These are phyloP conservation scores for Metschnikowia dekortorum DNA, from an alignment of 805 yeast genomes.

Conservation along the genomic window DNA sequence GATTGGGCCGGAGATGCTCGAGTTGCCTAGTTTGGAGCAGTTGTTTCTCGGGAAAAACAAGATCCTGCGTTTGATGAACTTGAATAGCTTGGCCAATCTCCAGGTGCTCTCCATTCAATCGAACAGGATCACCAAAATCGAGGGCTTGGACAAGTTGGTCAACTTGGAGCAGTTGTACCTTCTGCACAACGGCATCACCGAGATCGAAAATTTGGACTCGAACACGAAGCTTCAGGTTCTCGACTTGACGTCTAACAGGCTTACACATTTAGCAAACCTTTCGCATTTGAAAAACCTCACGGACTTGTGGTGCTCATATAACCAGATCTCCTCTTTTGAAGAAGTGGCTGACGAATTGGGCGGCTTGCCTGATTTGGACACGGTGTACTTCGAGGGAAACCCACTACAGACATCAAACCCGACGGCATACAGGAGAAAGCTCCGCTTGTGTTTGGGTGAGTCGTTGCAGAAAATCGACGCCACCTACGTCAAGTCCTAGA, in stretches of 20 bases:
- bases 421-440: constrained; percentile 79
- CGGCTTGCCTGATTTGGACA: constrained; percentile 60
- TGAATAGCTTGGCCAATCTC: constrained; percentile 56
- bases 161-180: constrained; percentile 83
- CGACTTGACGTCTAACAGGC: constrained; percentile 76
- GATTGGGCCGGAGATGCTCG: constrained; percentile 53
- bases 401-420: constrained; percentile 72
- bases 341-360: constrained; percentile 66
- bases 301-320: constrained; percentile 91
- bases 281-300: constrained; percentile 66
- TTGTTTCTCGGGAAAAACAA: constrained; percentile 92
- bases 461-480: constrained; percentile 72
- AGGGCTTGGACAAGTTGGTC: constrained; percentile 69
- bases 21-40: constrained; percentile 57
- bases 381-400: constrained; percentile 91
- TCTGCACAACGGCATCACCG: constrained; percentile 74
- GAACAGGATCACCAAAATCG: constrained; percentile 71
- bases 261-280: constrained; percentile 59
- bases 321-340: constrained; percentile 62
- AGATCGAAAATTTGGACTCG: constrained; percentile 73
- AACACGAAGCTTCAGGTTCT: constrained; percentile 63
- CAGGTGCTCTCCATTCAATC: constrained; percentile 81
- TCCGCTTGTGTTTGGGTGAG: constrained; percentile 67
- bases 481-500: constrained; percentile 46
- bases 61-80: constrained; percentile 60